phyloP scores from a whole-genome alignment of 2,329 filamentous ascomycete species.

The Trematosphaeria pertusa region DNA sequence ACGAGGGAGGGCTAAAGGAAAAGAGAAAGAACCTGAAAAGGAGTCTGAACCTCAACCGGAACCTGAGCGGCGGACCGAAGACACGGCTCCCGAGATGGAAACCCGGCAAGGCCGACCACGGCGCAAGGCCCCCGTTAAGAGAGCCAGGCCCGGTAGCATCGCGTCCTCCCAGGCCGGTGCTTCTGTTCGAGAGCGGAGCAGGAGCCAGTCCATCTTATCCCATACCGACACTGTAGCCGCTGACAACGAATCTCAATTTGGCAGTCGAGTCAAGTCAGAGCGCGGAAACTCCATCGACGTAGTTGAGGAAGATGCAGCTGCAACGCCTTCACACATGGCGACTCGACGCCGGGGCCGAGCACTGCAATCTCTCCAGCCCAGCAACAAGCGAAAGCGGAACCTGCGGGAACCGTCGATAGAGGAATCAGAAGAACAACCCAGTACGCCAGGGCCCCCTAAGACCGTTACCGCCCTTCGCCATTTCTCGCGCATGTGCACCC shows the following conservation, averaged over 20 bases:
- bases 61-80: conserved; percentile 22
- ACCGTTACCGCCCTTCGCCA: conserved; percentile 56
- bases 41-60: conserved; percentile 22
- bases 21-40: conserved; percentile 27
- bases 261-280: conserved; percentile 55
- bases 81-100: conserved; percentile 30
- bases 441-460: conserved; percentile 32
- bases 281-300: conserved; percentile 53
- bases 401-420: conserved; percentile 41
- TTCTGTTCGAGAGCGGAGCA: conserved; percentile 52
- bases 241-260: conserved; percentile 49
- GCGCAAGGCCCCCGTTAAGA: conserved; percentile 37
- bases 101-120: conserved; percentile 39
- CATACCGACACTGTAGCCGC: conserved; percentile 51
- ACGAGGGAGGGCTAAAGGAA: conserved; percentile 33
- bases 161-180: conserved; percentile 56
- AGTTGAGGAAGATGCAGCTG: conserved; percentile 44
- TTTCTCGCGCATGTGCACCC: conserved; percentile 55
- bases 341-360: conserved; percentile 38
- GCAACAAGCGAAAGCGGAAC: conserved; percentile 52
- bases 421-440: conserved; percentile 38
- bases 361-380: conserved; percentile 31
- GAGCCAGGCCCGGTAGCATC: conserved; percentile 49
- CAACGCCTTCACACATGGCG: conserved; percentile 39
- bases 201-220: conserved; percentile 58